Evolutionary conservation across 805 yeast species (phyloP), one percentile per base, ranked within the genome.

Genomic region (Teunomyces funiuensis): DNA sequence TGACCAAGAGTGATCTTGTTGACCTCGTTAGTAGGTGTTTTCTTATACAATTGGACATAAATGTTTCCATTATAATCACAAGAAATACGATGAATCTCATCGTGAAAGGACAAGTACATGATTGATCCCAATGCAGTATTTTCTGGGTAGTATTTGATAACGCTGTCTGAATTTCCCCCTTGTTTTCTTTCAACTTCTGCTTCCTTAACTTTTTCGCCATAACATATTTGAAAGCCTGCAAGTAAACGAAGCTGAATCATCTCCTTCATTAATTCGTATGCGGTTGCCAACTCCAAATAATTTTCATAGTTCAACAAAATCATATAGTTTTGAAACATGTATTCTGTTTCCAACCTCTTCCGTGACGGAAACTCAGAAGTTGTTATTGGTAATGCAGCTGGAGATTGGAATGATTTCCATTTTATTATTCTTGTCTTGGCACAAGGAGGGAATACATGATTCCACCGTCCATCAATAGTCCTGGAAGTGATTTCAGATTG

Each of bases 391-490:
- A 93, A 68, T 5, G 95, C 84, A 0, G 98, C 97, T 0, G 99
- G 99, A 0, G 97, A 80, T 10, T 89, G 83, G 40, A 95, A 72
- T 0, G 98, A 90, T 40, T 88, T 78, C 99, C 99, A 93, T 56
- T 90, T 90, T 38, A 90, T 83, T 11, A 82, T 69, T 51, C 79
- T 77, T 40, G 86, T 70, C 40, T 76, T 79, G 11, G 83, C 80
- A 31, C 78, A 76, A 10, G 76, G 75, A 0, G 98, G 96, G 52
- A 88, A 88, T 1, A 89, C 95, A 61, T 85, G 88, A 42, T 82
- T 82, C 99, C 99, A 93, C 43, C 95, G 76, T 5, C 95, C 91
- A 13, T 31, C 34, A 33, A 79, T 81, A n/a, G 80, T 74, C 6
- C 82, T 66, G 11, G 19, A 23, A 42, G 78, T 73, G 8, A 76